Evolutionary conservation across 139 green algal genomes (phyloP), one percentile per base, ranked within the genome.

Genomic region (Pleodorina starrii): DNA sequence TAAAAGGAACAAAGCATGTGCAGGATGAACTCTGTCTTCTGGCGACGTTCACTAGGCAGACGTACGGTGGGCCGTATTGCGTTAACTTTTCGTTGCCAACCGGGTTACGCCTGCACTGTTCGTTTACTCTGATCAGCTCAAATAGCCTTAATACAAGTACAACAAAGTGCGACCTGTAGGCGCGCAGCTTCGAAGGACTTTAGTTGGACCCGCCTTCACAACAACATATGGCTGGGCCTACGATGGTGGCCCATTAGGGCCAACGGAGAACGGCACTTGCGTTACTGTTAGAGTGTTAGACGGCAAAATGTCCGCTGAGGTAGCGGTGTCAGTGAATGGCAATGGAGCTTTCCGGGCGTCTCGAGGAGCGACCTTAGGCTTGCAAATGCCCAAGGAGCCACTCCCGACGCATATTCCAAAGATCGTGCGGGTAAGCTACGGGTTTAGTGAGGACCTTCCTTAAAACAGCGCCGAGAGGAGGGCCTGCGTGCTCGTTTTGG

Each of bases 391-490:
- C 7, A 89, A 89, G 48, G 69, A 83, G 36, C 84, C 84, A 25
- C 50, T 73, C 17, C 84, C 84, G 9, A n/a, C 46, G 6, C 84
- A 89, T 27, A 89, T 89, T 43, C 84, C 84, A 1, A 89, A 89
- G 69, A 82, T 89, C 25, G 69, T 89, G n/a, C 84, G 84, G 50
- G 84, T 83, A 17, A 59, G 84, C 44, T 38, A 72, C 25, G 68
- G n/a, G n/a, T 59, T 14, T 59, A 14, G 50, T 79, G 50, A 59
- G 14, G 50, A 59, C 50, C 50, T 59, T 59, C 12, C 50, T 14
- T 14, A 59, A n/a, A 59, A 59, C 50, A 59, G 12, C 50, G 50
- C 50, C 16, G 50, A 59, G 50, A 59, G 50, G 50, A 59, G 12
- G 50, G 50, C 50, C 50, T 23, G 12, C 50, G 11, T 59, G 12